Conservation (phyloP, 2,329 filamentous ascomycete genomes). For the Claviceps sp. region DNA sequence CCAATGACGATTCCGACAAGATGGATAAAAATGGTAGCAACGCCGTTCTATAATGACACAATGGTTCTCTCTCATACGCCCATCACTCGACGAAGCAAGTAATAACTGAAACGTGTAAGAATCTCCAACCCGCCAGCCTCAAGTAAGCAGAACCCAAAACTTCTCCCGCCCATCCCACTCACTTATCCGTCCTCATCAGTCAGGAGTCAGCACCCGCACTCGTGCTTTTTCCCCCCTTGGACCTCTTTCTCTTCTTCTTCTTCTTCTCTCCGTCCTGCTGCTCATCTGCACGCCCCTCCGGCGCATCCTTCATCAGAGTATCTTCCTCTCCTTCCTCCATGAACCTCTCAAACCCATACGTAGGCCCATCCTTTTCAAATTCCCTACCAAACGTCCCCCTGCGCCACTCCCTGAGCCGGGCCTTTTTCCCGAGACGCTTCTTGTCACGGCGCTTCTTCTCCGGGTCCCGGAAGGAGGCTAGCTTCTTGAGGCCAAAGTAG, state of each 20-base stretch:
- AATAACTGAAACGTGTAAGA: no score
- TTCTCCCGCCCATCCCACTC: background rate
- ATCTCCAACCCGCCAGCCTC: no score
- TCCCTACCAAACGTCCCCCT: conserved; percentile 48
- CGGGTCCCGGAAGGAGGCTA: conserved; percentile 74
- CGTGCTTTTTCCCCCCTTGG: conserved; percentile 26
- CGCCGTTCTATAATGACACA: background rate
- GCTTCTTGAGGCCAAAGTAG: conserved; percentile 87
- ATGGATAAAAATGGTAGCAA: background rate
- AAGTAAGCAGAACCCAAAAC: no score
- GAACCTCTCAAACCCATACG: conserved; percentile 39
- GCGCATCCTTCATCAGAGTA: background rate
- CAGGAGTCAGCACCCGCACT: background rate
- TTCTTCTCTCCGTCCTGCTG: conserved; percentile 16
- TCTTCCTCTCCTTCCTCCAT: conserved; percentile 14
- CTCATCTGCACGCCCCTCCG: background rate
- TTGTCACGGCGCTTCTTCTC: conserved; percentile 83
- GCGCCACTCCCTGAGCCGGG: conserved; percentile 75
- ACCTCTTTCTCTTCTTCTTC: conserved; percentile 41
- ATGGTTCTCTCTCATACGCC: background rate
- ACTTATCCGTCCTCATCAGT: background rate
- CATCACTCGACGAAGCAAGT: no score
- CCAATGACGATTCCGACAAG: no score
- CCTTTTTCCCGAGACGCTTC: conserved; percentile 87
- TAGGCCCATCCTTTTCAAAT: conserved; percentile 42